phyloP scores from a whole-genome alignment of 2,329 filamentous ascomycete species.

The Sporothrix phasma region DNA sequence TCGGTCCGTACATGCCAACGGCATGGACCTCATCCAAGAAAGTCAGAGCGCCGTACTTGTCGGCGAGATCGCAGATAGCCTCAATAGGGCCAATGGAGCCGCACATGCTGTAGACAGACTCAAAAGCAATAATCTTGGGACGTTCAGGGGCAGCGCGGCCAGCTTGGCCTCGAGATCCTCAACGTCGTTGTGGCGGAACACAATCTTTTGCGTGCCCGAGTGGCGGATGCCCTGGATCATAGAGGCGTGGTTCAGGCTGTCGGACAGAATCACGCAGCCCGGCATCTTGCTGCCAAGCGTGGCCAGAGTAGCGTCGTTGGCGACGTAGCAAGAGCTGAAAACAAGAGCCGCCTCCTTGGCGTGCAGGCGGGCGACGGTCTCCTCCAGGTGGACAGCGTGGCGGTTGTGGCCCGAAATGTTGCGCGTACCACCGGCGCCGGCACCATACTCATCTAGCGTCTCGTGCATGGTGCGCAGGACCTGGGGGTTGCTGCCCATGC shows the following conservation, averaged over 20 bases:
- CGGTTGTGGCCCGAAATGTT: constrained; percentile 98
- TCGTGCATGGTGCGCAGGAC: constrained; percentile 90
- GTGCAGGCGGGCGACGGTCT: constrained; percentile 74
- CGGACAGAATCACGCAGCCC: constrained; percentile 93
- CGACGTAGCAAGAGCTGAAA: constrained; percentile 96
- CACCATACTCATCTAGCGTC: constrained; percentile 87
- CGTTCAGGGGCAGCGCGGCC: constrained; percentile 70
- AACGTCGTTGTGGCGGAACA: constrained; percentile 98
- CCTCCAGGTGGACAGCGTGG: constrained; percentile 80
- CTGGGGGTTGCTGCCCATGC: constrained; percentile 85
- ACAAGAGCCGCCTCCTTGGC: constrained; percentile 86
- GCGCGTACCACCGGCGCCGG: constrained; percentile 86
- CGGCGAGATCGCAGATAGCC: constrained; percentile 88
- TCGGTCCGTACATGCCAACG: constrained; percentile 96
- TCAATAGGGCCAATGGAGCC: constrained; percentile 94
- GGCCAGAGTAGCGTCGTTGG: constrained; percentile 92
- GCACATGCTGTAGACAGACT: constrained; percentile 99
- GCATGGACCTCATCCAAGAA: constrained; percentile 98
- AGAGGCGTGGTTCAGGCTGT: constrained; percentile 93
- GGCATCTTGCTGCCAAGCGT: constrained; percentile 96
- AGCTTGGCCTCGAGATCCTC: constrained; percentile 86
- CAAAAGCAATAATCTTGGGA: constrained; percentile 96
- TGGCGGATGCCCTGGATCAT: constrained; percentile 99
- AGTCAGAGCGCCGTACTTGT: constrained; percentile 95
- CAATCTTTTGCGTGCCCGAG: constrained; percentile 91